Evolutionary conservation across 2,329 filamentous ascomycete species (phyloP), one percentile per base, ranked within the genome.

Genomic region (Nemania abortiva): DNA sequence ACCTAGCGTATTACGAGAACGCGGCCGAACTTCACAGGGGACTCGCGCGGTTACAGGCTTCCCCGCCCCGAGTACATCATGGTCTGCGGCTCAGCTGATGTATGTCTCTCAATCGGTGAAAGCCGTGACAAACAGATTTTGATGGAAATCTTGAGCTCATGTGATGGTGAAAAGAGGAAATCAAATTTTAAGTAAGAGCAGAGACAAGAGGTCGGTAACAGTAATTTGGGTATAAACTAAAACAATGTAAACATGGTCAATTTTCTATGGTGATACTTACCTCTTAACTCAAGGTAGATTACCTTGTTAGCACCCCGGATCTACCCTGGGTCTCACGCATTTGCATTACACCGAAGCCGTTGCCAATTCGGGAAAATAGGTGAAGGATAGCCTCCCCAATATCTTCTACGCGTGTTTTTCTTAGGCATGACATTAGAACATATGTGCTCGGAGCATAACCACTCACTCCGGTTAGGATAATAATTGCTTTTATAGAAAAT

Each of bases 271-370:
- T 11, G 3, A 37, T 11, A 11, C 34, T 37, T 9, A 34, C 31
- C 31, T 37, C 24, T 27, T 27, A 27, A 27, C 24, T 27, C 24
- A 27, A 27, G 24, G 24, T 27, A 27, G 24, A 5, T 37, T 5
- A 34, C 34, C 34, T 9, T 37, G 34, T 37, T 42, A 42, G 5
- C 15, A 42, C 39, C 39, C 39, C 15, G 39, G 39, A 42, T 15
- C 7, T 50, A 24, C 50, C 60, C 62, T 24, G n/a, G 13, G 5
- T 55, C 53, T 60, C 49, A 52, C 61, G 61, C 24, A 22, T 4
- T 34, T 65, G 29, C 37, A 65, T 65, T 68, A 56, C 50, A 61
- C 61, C 61, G 66, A 68, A 61, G 50, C 61, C 42, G 50, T 65
- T 52, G 42, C 61, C 39, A 24, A 34, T 27, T 58, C 6, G n/a